Evolutionary conservation across 768 basidiomycete species (phyloP).

Genomic region (Calocera cornea): DNA sequence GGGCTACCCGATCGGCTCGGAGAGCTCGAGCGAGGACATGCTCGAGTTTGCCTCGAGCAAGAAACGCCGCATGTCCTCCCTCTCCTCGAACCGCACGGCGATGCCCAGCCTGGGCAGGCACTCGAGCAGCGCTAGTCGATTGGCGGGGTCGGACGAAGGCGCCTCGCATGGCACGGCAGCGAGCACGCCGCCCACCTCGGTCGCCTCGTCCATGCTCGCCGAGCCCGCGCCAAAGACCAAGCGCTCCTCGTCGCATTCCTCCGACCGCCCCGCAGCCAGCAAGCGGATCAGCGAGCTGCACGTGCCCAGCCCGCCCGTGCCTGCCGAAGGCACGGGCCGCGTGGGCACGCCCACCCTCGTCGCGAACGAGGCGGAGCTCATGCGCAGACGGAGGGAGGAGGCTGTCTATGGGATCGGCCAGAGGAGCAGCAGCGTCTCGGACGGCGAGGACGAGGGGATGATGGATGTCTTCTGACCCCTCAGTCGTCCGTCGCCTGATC

Average conservation of each 20-base stretch:
- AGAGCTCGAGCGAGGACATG: constrained; percentile 41
- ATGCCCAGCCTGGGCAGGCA: background rate
- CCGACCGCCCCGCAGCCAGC: constrained; percentile 3
- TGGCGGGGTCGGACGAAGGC: background rate
- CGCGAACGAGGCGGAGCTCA: constrained; percentile 61
- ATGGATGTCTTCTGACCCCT: background rate
- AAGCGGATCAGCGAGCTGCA: background rate
- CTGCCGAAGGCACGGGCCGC: constrained; percentile 36
- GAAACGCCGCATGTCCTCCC: constrained; percentile 25
- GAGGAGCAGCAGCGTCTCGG: background rate
- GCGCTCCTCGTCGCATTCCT: constrained; percentile 18
- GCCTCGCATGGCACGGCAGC: background rate
- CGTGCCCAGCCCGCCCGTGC: constrained; percentile 10
- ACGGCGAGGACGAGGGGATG: background rate
- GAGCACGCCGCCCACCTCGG: background rate
- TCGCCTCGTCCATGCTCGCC: background rate
- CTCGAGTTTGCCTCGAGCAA: constrained; percentile 56
- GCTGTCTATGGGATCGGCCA: constrained; percentile 30
- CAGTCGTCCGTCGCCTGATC: background rate
- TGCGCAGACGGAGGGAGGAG: constrained; percentile 32
- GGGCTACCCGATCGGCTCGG: constrained; percentile 28
- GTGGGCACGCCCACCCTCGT: constrained; percentile 66
- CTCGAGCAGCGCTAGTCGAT: background rate
- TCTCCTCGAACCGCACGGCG: background rate
- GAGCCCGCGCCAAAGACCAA: constrained; percentile 14